phyloP scores from a whole-genome alignment of 2,329 filamentous ascomycete genomes.

The Xylaria sp. region DNA sequence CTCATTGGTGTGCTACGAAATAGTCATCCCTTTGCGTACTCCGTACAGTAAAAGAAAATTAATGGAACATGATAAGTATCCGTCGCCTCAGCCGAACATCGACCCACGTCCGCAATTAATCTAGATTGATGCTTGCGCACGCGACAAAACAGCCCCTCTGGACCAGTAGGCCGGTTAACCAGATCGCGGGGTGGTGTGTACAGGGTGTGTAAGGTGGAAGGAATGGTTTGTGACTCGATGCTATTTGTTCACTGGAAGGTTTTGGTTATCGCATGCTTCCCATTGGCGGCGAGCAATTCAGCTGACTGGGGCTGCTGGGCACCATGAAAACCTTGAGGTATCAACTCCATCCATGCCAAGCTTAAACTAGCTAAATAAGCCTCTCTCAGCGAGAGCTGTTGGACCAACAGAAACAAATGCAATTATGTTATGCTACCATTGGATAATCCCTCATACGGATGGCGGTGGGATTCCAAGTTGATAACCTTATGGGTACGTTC shows the following conservation, averaged over 20 bases:
- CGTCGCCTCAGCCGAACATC: constrained; percentile 1
- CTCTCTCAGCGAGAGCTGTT: constrained; percentile 2
- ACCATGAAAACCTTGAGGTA: neutral
- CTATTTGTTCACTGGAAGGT: constrained; percentile 21
- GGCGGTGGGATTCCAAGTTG: constrained; percentile 12
- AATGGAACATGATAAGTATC: constrained; percentile 5
- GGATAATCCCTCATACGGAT: constrained; percentile 28
- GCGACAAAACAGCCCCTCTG: constrained; percentile 26
- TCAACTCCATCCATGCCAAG: constrained; percentile 21
- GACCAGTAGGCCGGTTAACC: constrained; percentile 12
- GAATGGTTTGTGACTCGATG: constrained; percentile 27
- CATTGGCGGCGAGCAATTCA: constrained; percentile 30
- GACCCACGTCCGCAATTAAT: constrained; percentile 10
- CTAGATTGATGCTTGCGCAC: constrained; percentile 18
- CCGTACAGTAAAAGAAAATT: constrained; percentile 9
- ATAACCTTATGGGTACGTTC: constrained; percentile 12
- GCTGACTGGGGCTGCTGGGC: constrained; percentile 25
- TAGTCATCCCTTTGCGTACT: constrained; percentile 1
- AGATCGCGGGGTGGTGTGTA: constrained; percentile 40
- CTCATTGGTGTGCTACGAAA: constrained; percentile 10
- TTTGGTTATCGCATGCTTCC: constrained; percentile 32
- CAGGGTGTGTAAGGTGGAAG: constrained; percentile 19
- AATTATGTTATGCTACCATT: constrained; percentile 10
- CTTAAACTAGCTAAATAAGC: constrained; percentile 1
- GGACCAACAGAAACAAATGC: constrained; percentile 8